Evolutionary conservation across 2,329 filamentous ascomycete species (phyloP), one percentile per base, ranked within the genome.

Genomic region (Curvularia spicifera): DNA sequence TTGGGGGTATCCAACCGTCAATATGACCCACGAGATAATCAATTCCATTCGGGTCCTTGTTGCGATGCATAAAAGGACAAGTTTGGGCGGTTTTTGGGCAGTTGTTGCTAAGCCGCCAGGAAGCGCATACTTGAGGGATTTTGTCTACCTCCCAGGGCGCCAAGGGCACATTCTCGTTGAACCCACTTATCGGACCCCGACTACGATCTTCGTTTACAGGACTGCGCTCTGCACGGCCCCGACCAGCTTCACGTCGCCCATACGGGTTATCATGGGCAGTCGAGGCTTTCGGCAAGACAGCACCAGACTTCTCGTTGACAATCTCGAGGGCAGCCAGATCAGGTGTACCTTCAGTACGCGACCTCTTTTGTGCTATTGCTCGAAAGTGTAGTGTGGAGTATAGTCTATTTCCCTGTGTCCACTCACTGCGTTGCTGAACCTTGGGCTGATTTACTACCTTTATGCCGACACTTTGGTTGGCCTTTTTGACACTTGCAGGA

Each of bases 31-130:
- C 9, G 18, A 56, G 53, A 13, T 67, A 65, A 7, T 53, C 53
- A 4, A 49, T 49, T 1, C 71, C 71, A n/a, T 61, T 9, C 5
- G 55, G 54, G 46, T 69, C 68, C 22, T 55, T 53, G 20, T 70
- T 53, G 6, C 68, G 60, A 56, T 77, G 75, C 56, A 74, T 57
- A 50, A 70, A 76, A 1, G 48, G 37, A 49, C 73, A 76, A 9
- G 57, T 51, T 22, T 61, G 50, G 2, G 65, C 45, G 20, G 54
- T 42, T 42, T 56, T 67, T 5, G 18, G 35, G 48, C 74, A 76
- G 7, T 57, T 61, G 1, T 51, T 58, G 43, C 66, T 69, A 15
- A 70, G 61, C 18, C 61, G 68, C 69, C 70, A 76, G 1, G 69
- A 52, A 44, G 59, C 65, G 37, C 75, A 77, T 5, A 68, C 67